These are phyloP conservation scores for Phoma herbarum DNA, from an alignment of 2,329 filamentous ascomycete species.

Conservation along the genomic window DNA sequence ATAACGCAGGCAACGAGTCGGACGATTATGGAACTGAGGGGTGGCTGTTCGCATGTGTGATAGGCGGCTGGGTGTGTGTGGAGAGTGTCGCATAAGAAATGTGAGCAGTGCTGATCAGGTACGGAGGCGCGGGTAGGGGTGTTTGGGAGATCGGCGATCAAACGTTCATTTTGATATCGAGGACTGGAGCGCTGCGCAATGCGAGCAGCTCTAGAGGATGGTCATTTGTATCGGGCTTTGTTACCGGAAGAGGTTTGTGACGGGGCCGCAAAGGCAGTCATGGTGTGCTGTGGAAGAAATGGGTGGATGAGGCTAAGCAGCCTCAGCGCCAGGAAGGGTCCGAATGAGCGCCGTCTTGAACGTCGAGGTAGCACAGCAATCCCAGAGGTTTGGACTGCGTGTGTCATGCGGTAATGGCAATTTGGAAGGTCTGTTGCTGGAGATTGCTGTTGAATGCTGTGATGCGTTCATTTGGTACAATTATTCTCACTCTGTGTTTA, in stretches of 20 bases:
- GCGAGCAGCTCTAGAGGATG: no score
- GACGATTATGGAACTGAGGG: background rate
- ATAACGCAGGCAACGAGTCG: no score
- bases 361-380: slow-evolving; percentile 10
- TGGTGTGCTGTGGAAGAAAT: slow-evolving; percentile 14
- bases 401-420: background rate
- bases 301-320: slow-evolving; percentile 12
- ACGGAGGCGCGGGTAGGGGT: slow-evolving; percentile 9
- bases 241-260: background rate
- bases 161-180: background rate
- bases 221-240: background rate
- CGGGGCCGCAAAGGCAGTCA: slow-evolving; percentile 5
- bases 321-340: slow-evolving; percentile 12
- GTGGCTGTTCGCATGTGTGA: background rate
- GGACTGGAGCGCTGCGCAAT: background rate
- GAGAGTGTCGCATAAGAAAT: slow-evolving; percentile 1
- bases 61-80: background rate
- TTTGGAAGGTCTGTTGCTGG: background rate
- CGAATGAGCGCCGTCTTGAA: slow-evolving; percentile 3
- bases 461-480: background rate
- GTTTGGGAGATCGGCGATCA: slow-evolving; percentile 14
- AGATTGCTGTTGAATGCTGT: background rate
- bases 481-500: background rate
- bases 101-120: slow-evolving; percentile 12
- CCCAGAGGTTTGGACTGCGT: background rate